Conservation (phyloP, 2,329 filamentous ascomycete genomes). For the Nectriaceae sp. region DNA sequence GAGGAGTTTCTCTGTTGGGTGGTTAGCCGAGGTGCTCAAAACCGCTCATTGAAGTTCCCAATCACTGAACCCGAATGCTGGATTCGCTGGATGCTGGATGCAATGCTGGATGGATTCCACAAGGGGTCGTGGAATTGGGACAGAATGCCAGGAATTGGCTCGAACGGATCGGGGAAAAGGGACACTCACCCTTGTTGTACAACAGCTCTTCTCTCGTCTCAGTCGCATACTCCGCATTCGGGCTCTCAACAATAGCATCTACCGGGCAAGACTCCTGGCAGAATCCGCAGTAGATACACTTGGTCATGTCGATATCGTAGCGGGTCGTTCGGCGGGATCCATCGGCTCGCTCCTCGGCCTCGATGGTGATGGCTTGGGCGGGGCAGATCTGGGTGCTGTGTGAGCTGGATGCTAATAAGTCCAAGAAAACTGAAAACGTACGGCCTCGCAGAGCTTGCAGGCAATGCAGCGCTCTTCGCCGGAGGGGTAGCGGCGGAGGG, state of each 20-base stretch:
- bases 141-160: slow-evolving; percentile 6
- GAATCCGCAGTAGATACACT: slow-evolving; percentile 99
- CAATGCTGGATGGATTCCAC: too few relatives aligned
- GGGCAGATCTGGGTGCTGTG: slow-evolving; percentile 72
- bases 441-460: slow-evolving; percentile 98
- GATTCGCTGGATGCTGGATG: too few relatives aligned
- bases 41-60: too few relatives aligned
- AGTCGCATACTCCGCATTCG: slow-evolving; percentile 64
- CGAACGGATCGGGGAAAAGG: too few relatives aligned
- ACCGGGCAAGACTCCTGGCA: slow-evolving; percentile 99
- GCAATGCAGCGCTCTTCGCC: slow-evolving; percentile 99
- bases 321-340: slow-evolving; percentile 92
- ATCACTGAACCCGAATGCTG: too few relatives aligned
- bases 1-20: slow-evolving; percentile 70
- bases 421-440: slow-evolving; percentile 33
- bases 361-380: slow-evolving; percentile 97
- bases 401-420: slow-evolving; percentile 9
- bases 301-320: slow-evolving; percentile 99
- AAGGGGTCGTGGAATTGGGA: slow-evolving; percentile 17
- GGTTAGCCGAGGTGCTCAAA: slow-evolving; percentile 22
- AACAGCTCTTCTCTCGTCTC: slow-evolving; percentile 85
- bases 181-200: slow-evolving; percentile 81
- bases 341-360: slow-evolving; percentile 96
- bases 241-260: slow-evolving; percentile 77
- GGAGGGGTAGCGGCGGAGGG: slow-evolving; percentile 91